Conservation (phyloP, 805 yeast genomes). For the Cyberlindnera mrakii region DNA sequence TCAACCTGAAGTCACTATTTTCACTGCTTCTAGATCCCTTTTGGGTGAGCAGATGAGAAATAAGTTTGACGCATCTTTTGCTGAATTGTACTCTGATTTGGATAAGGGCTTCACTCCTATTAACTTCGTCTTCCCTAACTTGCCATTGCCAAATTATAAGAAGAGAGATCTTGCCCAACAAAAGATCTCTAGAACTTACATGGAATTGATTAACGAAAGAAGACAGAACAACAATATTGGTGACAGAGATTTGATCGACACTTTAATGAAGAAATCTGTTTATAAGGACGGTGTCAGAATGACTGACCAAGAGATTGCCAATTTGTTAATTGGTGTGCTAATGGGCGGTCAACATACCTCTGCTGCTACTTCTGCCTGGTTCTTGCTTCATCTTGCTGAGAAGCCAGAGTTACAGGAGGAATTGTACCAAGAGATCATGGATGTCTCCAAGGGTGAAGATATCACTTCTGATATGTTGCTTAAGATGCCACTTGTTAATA, state of each 20-base stretch:
- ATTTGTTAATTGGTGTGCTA: slow-evolving; percentile 86
- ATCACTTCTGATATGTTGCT: slow-evolving; percentile 78
- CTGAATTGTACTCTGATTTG: slow-evolving; percentile 79
- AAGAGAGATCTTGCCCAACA: slow-evolving; percentile 85
- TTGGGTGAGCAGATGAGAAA: slow-evolving; percentile 89
- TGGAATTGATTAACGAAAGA: slow-evolving; percentile 70
- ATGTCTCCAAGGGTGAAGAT: slow-evolving; percentile 54
- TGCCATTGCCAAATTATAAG: slow-evolving; percentile 82
- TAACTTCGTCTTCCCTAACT: slow-evolving; percentile 90
- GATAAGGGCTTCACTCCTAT: slow-evolving; percentile 96
- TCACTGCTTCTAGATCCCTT: slow-evolving; percentile 89
- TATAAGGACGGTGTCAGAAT: slow-evolving; percentile 91
- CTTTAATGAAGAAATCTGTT: slow-evolving; percentile 72
- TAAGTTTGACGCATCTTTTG: slow-evolving; percentile 76
- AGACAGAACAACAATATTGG: slow-evolving; percentile 71
- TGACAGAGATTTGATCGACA: slow-evolving; percentile 84
- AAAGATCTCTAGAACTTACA: slow-evolving; percentile 73
- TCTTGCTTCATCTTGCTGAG: slow-evolving; percentile 83
- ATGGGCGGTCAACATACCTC: slow-evolving; percentile 99
- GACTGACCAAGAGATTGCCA: slow-evolving; percentile 94
- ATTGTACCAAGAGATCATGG: slow-evolving; percentile 66
- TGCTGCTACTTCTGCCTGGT: slow-evolving; percentile 95
- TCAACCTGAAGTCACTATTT: slow-evolving; percentile 93
- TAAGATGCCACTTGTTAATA: slow-evolving; percentile 74
- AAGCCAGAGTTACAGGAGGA: slow-evolving; percentile 81